Evolutionary conservation across 2,329 filamentous ascomycete genomes (phyloP).

Genomic region (Daldinia sp.): DNA sequence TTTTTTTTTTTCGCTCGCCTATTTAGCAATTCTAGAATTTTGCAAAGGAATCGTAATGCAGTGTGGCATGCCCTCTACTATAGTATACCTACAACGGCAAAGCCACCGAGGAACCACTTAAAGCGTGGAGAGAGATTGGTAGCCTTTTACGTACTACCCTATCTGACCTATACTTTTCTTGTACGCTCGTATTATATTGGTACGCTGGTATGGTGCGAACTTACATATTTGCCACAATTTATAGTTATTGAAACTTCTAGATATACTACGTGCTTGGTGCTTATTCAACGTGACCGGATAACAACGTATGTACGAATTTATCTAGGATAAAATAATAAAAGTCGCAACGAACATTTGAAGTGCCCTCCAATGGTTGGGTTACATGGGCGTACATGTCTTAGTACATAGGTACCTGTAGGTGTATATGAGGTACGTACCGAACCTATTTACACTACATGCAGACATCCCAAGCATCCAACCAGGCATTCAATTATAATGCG

Average conservation of each 20-base stretch:
- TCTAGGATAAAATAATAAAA: not conserved
- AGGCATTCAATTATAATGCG: too few relatives aligned
- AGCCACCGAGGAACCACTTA: not conserved
- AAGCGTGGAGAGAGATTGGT: not conserved
- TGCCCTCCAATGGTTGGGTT: constrained; percentile 6
- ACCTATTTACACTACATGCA: not conserved
- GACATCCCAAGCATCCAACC: too few relatives aligned
- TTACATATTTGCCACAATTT: constrained; percentile 6
- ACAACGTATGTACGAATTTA: not conserved
- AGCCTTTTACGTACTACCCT: not conserved
- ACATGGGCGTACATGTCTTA: constrained; percentile 4
- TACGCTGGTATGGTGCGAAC: not conserved
- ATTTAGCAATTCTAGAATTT: not conserved
- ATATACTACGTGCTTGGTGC: not conserved
- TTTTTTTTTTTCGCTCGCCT: not conserved
- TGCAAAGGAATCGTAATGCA: not conserved
- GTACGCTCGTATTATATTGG: constrained; percentile 2
- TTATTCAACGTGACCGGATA: constrained; percentile 7
- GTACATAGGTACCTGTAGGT: not conserved
- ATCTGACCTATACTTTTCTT: not conserved
- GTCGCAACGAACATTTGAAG: not conserved
- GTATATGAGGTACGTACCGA: too few relatives aligned
- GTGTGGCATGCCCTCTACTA: not conserved
- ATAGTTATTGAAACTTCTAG: not conserved
- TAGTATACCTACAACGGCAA: too few relatives aligned